Percentiles rank a stretch among this genome's conserved stretches.
Evolutionary conservation across 1,284 basidiomycete genomes (phyloP).

Genomic region (Uromyces viciae-fabae): DNA sequence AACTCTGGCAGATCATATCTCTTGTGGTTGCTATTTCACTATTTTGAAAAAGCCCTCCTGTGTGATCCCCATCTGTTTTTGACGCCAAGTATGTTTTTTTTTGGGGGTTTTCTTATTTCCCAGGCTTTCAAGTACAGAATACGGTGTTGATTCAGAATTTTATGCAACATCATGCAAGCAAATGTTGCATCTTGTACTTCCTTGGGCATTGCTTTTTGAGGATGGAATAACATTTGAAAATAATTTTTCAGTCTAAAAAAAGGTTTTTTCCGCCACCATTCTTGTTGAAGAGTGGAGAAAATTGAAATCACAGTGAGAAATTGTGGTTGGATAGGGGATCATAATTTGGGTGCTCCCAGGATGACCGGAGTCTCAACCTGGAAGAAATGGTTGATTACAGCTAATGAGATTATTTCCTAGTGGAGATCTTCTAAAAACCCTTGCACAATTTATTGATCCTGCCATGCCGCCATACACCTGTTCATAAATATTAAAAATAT

Average conservation of each 20-base stretch:
- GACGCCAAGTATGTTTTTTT: too few relatives aligned
- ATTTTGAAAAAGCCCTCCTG: too few relatives aligned
- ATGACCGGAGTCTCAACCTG: not conserved
- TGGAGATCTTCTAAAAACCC: not conserved
- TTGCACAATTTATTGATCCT: not conserved
- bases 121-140: not conserved
- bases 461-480: not conserved
- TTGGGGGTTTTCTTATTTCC: too few relatives aligned
- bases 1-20: too few relatives aligned
- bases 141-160: not conserved
- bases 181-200: not conserved
- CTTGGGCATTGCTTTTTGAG: not conserved
- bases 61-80: too few relatives aligned
- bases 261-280: not conserved
- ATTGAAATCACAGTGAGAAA: not conserved
- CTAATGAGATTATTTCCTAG: not conserved
- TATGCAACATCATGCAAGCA: not conserved
- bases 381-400: not conserved
- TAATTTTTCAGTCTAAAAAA: not conserved
- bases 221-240: not conserved
- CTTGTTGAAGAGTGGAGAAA: not conserved
- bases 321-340: not conserved
- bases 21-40: too few relatives aligned
- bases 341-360: not conserved
- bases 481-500: not conserved